phyloP scores from a whole-genome alignment of 1,284 basidiomycete genomes.

The Trichosporon ovoides region DNA sequence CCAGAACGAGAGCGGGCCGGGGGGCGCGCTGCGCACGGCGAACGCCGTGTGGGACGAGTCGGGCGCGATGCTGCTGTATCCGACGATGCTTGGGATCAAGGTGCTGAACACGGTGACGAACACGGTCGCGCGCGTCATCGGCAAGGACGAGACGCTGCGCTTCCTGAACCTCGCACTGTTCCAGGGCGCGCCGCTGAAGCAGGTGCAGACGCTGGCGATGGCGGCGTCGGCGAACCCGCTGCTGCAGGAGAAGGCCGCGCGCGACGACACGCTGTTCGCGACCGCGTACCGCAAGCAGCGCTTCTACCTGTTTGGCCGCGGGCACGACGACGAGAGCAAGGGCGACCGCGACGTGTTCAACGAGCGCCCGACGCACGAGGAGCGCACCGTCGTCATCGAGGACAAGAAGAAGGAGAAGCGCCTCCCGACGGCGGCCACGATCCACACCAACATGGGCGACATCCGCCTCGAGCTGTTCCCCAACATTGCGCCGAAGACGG shows the following conservation, averaged over 20 bases:
- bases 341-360: constrained; percentile 97
- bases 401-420: constrained; percentile 63
- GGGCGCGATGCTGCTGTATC: constrained; percentile 87
- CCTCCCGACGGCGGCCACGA: constrained; percentile 58
- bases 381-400: constrained; percentile 76
- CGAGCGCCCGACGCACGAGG: constrained; percentile 92
- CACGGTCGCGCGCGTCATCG: constrained; percentile 79
- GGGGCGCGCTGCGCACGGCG: constrained; percentile 57
- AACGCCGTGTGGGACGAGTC: constrained; percentile 96
- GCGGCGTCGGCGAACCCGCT: constrained; percentile 94
- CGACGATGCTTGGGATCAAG: constrained; percentile 91
- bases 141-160: constrained; percentile 89
- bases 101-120: constrained; percentile 94
- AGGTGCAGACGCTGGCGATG: constrained; percentile 81
- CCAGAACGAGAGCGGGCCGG: constrained; percentile 35
- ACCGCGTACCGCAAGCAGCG: constrained; percentile 87
- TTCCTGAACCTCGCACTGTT: constrained; percentile 86
- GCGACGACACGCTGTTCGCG: constrained; percentile 89
- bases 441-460: constrained; percentile 94
- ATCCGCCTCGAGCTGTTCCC: constrained; percentile 89
- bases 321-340: constrained; percentile 84
- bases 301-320: constrained; percentile 95
- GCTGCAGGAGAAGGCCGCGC: constrained; percentile 69
- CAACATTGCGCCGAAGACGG: constrained; percentile 83
- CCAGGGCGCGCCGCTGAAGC: constrained; percentile 88